Evolutionary conservation across 208 protist species (phyloP), one percentile per base, ranked within the genome.

Genomic region (Leishmania amazonensis): DNA sequence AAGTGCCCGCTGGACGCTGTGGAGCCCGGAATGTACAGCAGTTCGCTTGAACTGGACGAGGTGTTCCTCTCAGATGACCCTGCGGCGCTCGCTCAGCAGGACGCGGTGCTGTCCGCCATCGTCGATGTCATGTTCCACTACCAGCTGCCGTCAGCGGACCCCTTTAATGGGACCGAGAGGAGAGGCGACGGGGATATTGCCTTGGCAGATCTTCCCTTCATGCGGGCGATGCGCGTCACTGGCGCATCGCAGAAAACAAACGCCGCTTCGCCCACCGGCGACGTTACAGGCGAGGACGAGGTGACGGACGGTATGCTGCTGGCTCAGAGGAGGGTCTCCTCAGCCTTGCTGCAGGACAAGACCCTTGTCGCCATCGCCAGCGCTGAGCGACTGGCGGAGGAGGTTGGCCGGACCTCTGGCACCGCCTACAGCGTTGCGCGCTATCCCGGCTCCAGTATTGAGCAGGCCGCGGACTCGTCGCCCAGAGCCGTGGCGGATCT

Each of bases 1-100:
- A 97, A 97, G 86, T 92, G 90, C 78, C 91, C 92, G 28, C 88
- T 97, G 19, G 83, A 88, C n/a, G 85, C 83, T 17, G 86, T 95
- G 24, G 86, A 85, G 7, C 75, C 76, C 9, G 90, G 93, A 38
- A 24, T 97, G 15, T 96, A 93, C 87, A 95, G 87, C 83, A 94
- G 86, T 81, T 95, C 93, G 17, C 88, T 85, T 42, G 90, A 87
- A 57, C 80, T 97, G 75, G 93, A 96, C 70, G 88, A 93, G 40
- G 87, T 87, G 49, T 97, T 97, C 80, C 84, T 97, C 11, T 87
- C 88, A 64, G 71, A 84, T 70, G 80, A 65, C 42, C 78, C 78
- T 0, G 87, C 81, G 7, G 73, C 84, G 45, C 79, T 94, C 11
- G 79, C 79, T 31, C 68, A 76, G 47, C 93, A 96, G 75, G 83